Conservation (phyloP, 352 stramenopile genomes). For the Phytophthora uliginosa region DNA sequence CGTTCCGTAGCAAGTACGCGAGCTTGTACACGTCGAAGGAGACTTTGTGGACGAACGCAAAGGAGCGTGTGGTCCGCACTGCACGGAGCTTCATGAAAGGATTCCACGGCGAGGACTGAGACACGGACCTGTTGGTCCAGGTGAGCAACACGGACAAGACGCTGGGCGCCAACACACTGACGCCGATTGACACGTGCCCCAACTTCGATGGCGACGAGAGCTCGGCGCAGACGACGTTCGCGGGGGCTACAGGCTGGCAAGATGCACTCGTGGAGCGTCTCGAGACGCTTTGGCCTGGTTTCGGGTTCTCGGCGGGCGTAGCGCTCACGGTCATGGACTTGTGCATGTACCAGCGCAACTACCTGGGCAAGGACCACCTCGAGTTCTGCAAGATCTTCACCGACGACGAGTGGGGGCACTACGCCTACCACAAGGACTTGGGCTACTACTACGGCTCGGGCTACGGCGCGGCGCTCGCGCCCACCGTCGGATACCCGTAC, state of each 20-base stretch:
- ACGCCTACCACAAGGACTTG: slow-evolving; percentile 64
- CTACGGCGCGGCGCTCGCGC: slow-evolving; percentile 52
- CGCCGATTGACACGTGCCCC: slow-evolving; percentile 60
- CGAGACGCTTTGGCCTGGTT: slow-evolving; percentile 49
- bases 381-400: slow-evolving; percentile 64
- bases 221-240: slow-evolving; percentile 42
- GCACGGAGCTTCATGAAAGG: slow-evolving; percentile 62
- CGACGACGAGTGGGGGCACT: slow-evolving; percentile 64
- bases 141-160: slow-evolving; percentile 52
- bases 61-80: slow-evolving; percentile 63
- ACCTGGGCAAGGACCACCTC: slow-evolving; percentile 46
- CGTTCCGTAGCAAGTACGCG: slow-evolving; percentile 50
- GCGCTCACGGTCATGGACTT: slow-evolving; percentile 60
- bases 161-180: slow-evolving; percentile 59
- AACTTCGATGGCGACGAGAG: slow-evolving; percentile 45
- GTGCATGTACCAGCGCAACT: slow-evolving; percentile 69
- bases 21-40: slow-evolving; percentile 49
- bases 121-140: slow-evolving; percentile 38
- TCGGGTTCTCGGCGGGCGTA: slow-evolving; percentile 48
- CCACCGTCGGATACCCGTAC: slow-evolving; percentile 56
- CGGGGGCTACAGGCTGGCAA: slow-evolving; percentile 36
- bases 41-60: slow-evolving; percentile 61
- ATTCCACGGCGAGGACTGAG: slow-evolving; percentile 47
- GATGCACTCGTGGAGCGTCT: slow-evolving; percentile 39
- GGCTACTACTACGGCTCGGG: slow-evolving; percentile 68